A percentile compares a stretch with the other conserved stretches of the same genome.
Evolutionary conservation across 352 stramenopile genomes (phyloP).

Genomic region (Phytophthora hibernalis): DNA sequence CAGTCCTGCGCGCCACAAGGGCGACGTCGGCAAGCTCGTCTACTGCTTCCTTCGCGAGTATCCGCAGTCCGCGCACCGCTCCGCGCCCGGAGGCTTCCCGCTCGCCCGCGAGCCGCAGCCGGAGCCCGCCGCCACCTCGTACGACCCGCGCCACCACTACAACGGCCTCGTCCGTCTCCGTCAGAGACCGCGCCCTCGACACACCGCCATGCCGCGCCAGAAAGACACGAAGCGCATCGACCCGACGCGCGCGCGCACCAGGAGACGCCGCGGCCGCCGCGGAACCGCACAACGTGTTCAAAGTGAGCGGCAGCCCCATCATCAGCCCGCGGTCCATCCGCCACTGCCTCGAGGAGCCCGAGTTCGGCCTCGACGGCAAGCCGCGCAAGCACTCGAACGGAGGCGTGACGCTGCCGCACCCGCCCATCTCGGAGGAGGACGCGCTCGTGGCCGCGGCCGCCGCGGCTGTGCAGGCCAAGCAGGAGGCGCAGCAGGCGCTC

Average conservation of each 20-base stretch:
- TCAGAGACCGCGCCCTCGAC: slow-evolving; percentile 4
- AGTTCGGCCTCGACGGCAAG: slow-evolving; percentile 58
- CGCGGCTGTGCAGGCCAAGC: slow-evolving; percentile 45
- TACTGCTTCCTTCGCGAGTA: slow-evolving; percentile 47
- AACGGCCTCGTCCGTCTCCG: slow-evolving; percentile 24
- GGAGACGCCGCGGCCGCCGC: slow-evolving; percentile 30
- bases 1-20: slow-evolving; percentile 31
- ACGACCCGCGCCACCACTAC: slow-evolving; percentile 38
- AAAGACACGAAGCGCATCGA: slow-evolving; percentile 66
- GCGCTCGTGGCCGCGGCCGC: slow-evolving; percentile 35
- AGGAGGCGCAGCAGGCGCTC: slow-evolving; percentile 43
- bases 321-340: slow-evolving; percentile 77
- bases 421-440: slow-evolving; percentile 28
- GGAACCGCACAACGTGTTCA: slow-evolving; percentile 64
- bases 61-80: slow-evolving; percentile 19
- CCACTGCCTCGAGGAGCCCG: slow-evolving; percentile 65
- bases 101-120: slow-evolving; percentile 26
- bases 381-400: slow-evolving; percentile 38
- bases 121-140: slow-evolving; percentile 9
- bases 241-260: slow-evolving; percentile 34
- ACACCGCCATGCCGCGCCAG: slow-evolving; percentile 56
- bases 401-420: slow-evolving; percentile 26
- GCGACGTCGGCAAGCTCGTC: slow-evolving; percentile 44
- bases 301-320: slow-evolving; percentile 63
- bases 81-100: slow-evolving; percentile 26